Evolutionary conservation across 306 rosid species (phyloP), one percentile per base, ranked within the genome.

Genomic region (Prunus mongolica): DNA sequence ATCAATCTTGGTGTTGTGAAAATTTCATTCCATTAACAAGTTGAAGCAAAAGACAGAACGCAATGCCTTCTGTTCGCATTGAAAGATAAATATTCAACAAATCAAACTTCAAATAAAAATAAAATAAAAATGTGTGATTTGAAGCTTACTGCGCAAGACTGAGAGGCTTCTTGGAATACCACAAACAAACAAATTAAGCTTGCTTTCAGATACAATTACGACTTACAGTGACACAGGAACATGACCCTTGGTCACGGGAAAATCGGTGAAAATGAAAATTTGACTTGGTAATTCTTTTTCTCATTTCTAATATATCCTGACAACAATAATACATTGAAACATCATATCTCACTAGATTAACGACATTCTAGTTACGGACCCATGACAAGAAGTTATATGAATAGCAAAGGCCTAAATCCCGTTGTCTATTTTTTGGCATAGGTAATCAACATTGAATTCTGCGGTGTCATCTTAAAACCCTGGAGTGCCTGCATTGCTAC

Each of bases 401-500:
- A 70, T 41, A 45, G 77, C 64, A 67, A 51, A 74, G 71, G 71
- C 38, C 76, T 71, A 63, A 57, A 69, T 68, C 49, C 13, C 64
- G 49, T 76, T 41, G 50, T 57, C 84, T 89, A 93, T 80, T 93
- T 93, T 91, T 93, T 96, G 57, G 98, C 99, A 34, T 96, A 96
- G 30, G 98, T 96, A 62, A 96, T 93, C 89, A 86, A 84, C 99
- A 96, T 96, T 3, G 96, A 89, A 65, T 89, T 96, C 83, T 96
- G 93, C n/a, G 87, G 91, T 73, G 91, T 91, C 83, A 96, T 84
- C 91, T 96, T 96, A 88, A 96, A 92, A 80, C 91, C 89, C 79
- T 96, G 98, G 28, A 96, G 94, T 2, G 87, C 88, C 87, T 93
- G 98, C 98, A 96, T 88, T 63, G 99, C 97, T 15, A 86, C 91